Base-by-base conservation (phyloP, 805 yeast genomes). In the Candida schatavii region DNA sequence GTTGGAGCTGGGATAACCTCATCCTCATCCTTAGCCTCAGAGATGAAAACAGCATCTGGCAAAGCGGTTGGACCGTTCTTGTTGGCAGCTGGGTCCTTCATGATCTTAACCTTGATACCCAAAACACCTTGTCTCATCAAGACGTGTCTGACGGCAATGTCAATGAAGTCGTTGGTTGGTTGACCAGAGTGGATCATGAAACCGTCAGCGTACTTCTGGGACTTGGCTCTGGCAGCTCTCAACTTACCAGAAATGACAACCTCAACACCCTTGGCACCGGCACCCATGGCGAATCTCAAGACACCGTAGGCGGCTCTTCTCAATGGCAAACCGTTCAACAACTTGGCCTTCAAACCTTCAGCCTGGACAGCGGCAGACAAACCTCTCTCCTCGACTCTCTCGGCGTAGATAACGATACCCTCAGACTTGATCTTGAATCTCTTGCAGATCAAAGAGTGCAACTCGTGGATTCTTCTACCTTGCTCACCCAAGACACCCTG, bases 111-210 rank as follows among this genome's bases (percentile, higher is more conserved):
- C 85, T 88, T 91, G 74, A 93, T 85, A 85, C 99, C 99, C 70
- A 93, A 83, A 57, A 93, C 98, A 88, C 99, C 99, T 81, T 93
- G 98, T 83, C 98, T 90, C 82, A 93, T 85, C 73, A 93, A 81
- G 65, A 91, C 98, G 91, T 93, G 98, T 80, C 99, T 90, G 74
- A 96, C 90, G 64, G 99, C 99, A 70, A 83, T 77, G 77, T 93
- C 99, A 70, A 93, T 93, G 85, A 93, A 93, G 72, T 93, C 99
- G 62, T 80, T 83, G 74, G 91, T 93, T 78, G 99, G 99, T 82
- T 93, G 99, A 88, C 99, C 99, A 68, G 97, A 89, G 93, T 93
- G 99, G 83, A 93, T 93, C 93, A 93, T 88, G 96, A 93, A 93
- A 83, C 99, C 99, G 74, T 91, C 98, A 72, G 93, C 85, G 85